Base-by-base conservation (phyloP, 2,329 filamentous ascomycete genomes). In the Passalora sequoiae region DNA sequence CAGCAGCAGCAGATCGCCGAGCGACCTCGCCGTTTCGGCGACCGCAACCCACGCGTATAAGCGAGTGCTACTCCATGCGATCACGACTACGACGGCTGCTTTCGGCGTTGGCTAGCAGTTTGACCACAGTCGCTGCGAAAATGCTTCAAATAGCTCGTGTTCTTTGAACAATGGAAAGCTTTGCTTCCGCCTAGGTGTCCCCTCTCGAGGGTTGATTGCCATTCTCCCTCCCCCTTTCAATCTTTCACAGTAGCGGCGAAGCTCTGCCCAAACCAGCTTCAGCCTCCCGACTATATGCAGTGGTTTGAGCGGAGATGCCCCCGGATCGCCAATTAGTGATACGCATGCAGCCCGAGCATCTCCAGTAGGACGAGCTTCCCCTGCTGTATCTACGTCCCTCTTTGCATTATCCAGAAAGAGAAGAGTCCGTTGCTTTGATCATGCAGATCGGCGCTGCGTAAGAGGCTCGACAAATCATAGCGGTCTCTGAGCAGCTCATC, bases 1-100 rank as follows among this genome's bases (percentile, higher is more conserved):
- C 78, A 84, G 61, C 89, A 97, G 77, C 81, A 87, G 70, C 89
- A 96, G 78, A 73, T 79, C 56, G 72, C 79, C 66, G 89, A 96
- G 76, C 86, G 89, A 60, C 80, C 78, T 61, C 84, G 85, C 67
- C 80, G 86, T 68, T 89, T 86, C 74, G 77, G 76, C 65, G 81
- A 84, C 74, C 80, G 81, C 58, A 68, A 58, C 48, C 62, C 61
- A 41, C 58, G 63, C 47, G 30, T 37, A 33, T 57, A 56, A 50
- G 49, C 40, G 32, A 43, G 15, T 22, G 24, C 30, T 47, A 17
- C 35, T 43, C 42, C 32, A 43, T 38, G 36, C 40, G 36, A 35
- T 47, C 35, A 53, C 44, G 44, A 50, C 44, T 19, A 47, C 22
- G 43, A 41, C 35, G 39, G 44, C 42, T 38, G 44, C 46, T 53